Evolutionary conservation across 1,284 basidiomycete species (phyloP), one percentile per base, ranked within the genome.

Genomic region (Moesziomyces globuligerus): DNA sequence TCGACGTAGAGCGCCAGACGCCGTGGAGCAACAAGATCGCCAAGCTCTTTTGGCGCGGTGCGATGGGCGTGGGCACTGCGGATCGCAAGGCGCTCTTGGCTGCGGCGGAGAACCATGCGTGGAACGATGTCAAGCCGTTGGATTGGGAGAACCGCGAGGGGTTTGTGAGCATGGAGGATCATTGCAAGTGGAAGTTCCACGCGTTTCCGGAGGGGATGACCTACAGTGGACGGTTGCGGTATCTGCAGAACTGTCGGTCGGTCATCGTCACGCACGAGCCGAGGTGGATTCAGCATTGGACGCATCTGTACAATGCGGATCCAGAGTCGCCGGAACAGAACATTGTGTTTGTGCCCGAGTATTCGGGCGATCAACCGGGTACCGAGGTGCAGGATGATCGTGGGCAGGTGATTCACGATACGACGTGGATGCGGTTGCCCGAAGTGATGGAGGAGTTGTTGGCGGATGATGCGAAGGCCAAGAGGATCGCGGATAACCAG

Each of bases 161-260:
- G 1, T 56, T 57, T 13, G 61, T 78, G 1, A 41, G 65, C 3
- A 80, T 80, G 75, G 72, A 69, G 37, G 78, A 78, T 44, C 78
- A 80, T 46, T 78, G 78, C 59, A 69, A 67, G 39, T 78, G 72
- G 72, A 80, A 80, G 53, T 80, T 74, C 59, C 78, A 79, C 40
- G 78, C 72, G 6, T 78, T 77, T 26, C 72, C 78, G 1, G 78
- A 80, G 50, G 78, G 78, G 17, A 76, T 78, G 64, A 77, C 78
- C 23, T 80, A 80, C 50, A 72, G 67, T 6, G 78, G 78, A 7
- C 51, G 78, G 7, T 39, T 80, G 25, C 58, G 76, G 6, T 80
- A 80, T 48, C 58, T 80, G 7, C 78, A 80, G 37, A 77, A 80
- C 56, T 80, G 78, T 53, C 57, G 67, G 4, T 54, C 58, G 4